These are phyloP conservation scores for Argentina anserina DNA, from an alignment of 306 rosid genomes.

Conservation along the genomic window DNA sequence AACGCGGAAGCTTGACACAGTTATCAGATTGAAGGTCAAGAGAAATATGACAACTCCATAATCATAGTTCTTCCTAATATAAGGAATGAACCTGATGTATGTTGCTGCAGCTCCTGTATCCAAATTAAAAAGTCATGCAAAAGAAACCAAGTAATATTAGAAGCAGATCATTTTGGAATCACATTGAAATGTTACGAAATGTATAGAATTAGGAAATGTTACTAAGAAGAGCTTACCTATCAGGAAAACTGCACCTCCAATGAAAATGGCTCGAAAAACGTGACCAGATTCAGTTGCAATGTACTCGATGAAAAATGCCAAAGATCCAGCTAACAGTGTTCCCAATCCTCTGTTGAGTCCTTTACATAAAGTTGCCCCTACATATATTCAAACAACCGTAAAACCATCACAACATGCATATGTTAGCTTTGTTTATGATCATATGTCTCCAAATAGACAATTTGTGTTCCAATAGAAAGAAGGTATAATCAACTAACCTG, in stretches of 20 bases:
- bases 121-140: neutral
- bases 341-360: conserved; percentile 96
- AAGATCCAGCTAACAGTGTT: conserved; percentile 71
- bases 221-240: conserved; percentile 41
- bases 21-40: conserved; percentile 77
- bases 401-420: neutral
- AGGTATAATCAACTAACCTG: conserved; percentile 36
- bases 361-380: conserved; percentile 96
- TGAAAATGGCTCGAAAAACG: conserved; percentile 55
- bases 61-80: conserved; percentile 84
- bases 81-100: conserved; percentile 86
- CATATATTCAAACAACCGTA: conserved; percentile 7
- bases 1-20: conserved; percentile 72
- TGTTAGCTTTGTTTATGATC: neutral
- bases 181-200: neutral
- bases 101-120: conserved; percentile 72
- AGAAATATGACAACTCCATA: conserved; percentile 87
- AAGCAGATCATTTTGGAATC: neutral
- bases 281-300: conserved; percentile 40
- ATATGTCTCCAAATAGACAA: neutral
- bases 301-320: conserved; percentile 68
- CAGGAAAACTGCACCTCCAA: conserved; percentile 75
- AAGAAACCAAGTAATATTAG: neutral
- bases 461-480: neutral
- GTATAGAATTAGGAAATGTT: neutral